Base-by-base conservation (phyloP, 768 basidiomycete species). In the Phaffia tasmanica region DNA sequence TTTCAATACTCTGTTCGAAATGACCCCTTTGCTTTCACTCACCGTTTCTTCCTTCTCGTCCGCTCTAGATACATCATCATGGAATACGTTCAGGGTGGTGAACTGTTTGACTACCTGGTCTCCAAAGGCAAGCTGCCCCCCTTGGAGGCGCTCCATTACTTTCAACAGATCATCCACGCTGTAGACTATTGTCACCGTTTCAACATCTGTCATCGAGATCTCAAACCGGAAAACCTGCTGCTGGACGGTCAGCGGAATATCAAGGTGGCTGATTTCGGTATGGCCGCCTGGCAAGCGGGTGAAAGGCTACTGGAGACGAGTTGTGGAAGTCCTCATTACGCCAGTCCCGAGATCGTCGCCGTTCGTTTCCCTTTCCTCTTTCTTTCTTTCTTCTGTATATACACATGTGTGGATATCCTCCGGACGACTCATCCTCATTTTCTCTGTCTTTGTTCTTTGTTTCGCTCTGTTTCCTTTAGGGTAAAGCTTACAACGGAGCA, bases 221-320 rank as follows among this genome's bases (percentile, higher is more conserved):
- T 97, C 61, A 94, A 98, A 74, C 90, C 89, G 1, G 93, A 95
- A 76, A 98, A 95, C 74, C 80, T 98, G 35, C 80, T 98, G 61
- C 83, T 94, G 58, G 88, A 90, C 78, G 79, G 82, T 49, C 79
- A 88, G 72, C 83, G 81, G 70, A 91, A 90, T 73, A 85, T 97
- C 82, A 98, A 94, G 75, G 85, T 97, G 46, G 91, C 89, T 1
- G 93, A 97, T 77, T 93, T 95, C 74, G 92, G 93, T n/a, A 92
- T 95, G 88, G 91, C 92, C 3, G 87, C 88, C 46, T 92, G 88
- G 86, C 88, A 91, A 76, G 86, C 87, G 50, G 82, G 83, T 50
- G 83, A 85, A 50, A 81, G 86, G 53, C 82, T 92, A 70, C 80
- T 95, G 59, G 82, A 82, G 72, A 95, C 92, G 0, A 86, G 87